Conservation (phyloP, 2,329 filamentous ascomycete genomes). For the Aspergillus arachidicola region DNA sequence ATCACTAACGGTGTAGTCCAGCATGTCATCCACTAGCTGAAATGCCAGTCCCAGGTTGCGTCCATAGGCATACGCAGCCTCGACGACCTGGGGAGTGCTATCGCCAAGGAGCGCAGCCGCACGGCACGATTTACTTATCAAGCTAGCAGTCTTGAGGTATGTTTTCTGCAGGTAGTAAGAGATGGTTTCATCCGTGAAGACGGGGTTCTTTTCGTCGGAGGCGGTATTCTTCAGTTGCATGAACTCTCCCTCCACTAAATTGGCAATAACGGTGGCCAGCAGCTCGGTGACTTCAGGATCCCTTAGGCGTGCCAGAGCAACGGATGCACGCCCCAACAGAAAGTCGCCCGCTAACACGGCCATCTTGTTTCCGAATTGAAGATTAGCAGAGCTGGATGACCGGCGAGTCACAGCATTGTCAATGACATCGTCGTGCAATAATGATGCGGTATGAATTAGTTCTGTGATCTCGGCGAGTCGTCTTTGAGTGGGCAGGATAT, state of each 20-base stretch:
- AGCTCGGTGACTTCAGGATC: constrained; percentile 95
- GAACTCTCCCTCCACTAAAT: constrained; percentile 97
- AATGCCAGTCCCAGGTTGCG: constrained; percentile 94
- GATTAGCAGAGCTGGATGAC: constrained; percentile 83
- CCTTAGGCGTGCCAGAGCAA: constrained; percentile 84
- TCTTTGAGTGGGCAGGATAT: constrained; percentile 87
- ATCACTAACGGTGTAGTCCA: constrained; percentile 89
- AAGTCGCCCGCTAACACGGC: constrained; percentile 97
- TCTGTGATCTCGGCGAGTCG: constrained; percentile 95
- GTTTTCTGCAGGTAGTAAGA: constrained; percentile 97
- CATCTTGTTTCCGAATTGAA: constrained; percentile 99
- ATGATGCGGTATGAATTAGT: constrained; percentile 92
- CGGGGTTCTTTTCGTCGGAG: constrained; percentile 78
- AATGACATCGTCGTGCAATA: constrained; percentile 97
- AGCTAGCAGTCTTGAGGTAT: constrained; percentile 91
- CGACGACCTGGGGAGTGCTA: constrained; percentile 74
- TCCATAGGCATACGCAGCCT: constrained; percentile 89
- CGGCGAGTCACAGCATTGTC: constrained; percentile 86
- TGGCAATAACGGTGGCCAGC: constrained; percentile 93
- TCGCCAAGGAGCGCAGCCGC: constrained; percentile 85
- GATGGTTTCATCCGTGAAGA: constrained; percentile 85
- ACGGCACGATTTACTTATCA: constrained; percentile 95
- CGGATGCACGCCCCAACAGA: constrained; percentile 86
- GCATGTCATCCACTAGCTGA: constrained; percentile 95
- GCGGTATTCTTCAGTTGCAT: constrained; percentile 99